phyloP scores from a whole-genome alignment of 768 basidiomycete genomes.

The Suillus clintonianus region DNA sequence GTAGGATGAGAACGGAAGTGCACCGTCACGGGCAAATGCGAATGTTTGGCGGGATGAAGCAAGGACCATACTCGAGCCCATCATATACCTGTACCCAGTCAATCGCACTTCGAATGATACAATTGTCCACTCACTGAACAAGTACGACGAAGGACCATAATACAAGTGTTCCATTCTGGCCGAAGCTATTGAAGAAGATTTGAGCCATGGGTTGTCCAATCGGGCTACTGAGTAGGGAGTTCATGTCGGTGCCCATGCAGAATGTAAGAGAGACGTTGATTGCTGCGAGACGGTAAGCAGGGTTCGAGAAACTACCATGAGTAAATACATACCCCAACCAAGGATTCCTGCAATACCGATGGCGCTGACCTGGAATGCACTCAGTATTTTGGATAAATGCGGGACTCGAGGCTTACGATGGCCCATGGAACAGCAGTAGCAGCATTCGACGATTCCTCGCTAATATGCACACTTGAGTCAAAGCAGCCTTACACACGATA shows the following conservation, averaged over 20 bases:
- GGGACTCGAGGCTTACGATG: conserved; percentile 37
- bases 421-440: conserved; percentile 58
- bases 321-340: conserved; percentile 41
- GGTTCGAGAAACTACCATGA: neutral
- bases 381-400: neutral
- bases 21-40: conserved; percentile 62
- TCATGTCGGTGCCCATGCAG: conserved; percentile 57
- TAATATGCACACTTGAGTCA: too few species aligned
- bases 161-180: conserved; percentile 43
- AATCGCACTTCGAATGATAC: neutral
- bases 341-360: conserved; percentile 46
- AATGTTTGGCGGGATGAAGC: conserved; percentile 58
- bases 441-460: conserved; percentile 57
- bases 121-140: conserved; percentile 38
- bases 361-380: too few species aligned
- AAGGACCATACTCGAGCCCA: conserved; percentile 53
- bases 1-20: conserved; percentile 55
- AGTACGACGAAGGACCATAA: conserved; percentile 60
- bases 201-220: conserved; percentile 51
- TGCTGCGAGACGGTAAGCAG: conserved; percentile 26
- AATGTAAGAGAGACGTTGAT: conserved; percentile 58
- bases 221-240: conserved; percentile 37
- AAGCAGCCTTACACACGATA: conserved; percentile 34
- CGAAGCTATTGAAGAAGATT: conserved; percentile 44
- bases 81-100: conserved; percentile 39